These are phyloP conservation scores for Clitopilus passeckerianus DNA, from an alignment of 768 basidiomycete genomes.

Conservation along the genomic window DNA sequence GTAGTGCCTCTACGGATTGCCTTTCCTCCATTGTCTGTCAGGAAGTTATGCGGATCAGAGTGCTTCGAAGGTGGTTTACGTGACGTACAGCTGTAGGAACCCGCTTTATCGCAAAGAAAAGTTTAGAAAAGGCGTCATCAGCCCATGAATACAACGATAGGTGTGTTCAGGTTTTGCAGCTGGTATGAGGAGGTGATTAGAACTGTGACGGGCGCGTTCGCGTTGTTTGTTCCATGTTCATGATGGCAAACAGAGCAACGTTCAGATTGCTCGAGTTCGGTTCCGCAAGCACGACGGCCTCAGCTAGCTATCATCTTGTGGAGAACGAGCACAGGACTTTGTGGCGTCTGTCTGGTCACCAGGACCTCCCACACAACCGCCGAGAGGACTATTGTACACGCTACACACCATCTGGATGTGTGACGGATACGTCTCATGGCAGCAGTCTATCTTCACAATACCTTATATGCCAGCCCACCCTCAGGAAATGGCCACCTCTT, in stretches of 20 bases:
- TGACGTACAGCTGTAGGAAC: too few species aligned
- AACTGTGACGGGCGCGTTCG: conserved; percentile 1
- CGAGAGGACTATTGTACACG: conserved; percentile 6
- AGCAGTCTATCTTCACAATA: conserved; percentile 54
- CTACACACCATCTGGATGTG: conserved; percentile 13
- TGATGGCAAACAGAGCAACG: conserved; percentile 6
- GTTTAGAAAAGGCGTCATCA: too few species aligned
- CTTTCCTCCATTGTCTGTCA: too few species aligned
- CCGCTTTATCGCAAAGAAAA: too few species aligned
- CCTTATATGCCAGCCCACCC: conserved; percentile 30
- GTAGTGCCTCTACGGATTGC: too few species aligned
- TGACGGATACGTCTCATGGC: conserved; percentile 38
- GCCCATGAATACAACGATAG: background rate
- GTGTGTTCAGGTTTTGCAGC: too few species aligned
- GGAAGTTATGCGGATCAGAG: too few species aligned
- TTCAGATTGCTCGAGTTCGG: conserved; percentile 10
- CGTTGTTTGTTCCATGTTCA: conserved; percentile 4
- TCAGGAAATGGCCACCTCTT: conserved; percentile 16
- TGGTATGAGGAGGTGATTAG: too few species aligned
- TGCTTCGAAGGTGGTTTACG: too few species aligned
- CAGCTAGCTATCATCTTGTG: conserved; percentile 6
- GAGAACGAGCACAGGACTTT: background rate
- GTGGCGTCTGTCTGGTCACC: background rate
- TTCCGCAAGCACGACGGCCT: conserved; percentile 2
- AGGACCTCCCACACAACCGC: background rate